These are phyloP conservation scores for Sabuloglossum arenarium DNA, from an alignment of 495 filamentous ascomycete genomes.

Conservation along the genomic window DNA sequence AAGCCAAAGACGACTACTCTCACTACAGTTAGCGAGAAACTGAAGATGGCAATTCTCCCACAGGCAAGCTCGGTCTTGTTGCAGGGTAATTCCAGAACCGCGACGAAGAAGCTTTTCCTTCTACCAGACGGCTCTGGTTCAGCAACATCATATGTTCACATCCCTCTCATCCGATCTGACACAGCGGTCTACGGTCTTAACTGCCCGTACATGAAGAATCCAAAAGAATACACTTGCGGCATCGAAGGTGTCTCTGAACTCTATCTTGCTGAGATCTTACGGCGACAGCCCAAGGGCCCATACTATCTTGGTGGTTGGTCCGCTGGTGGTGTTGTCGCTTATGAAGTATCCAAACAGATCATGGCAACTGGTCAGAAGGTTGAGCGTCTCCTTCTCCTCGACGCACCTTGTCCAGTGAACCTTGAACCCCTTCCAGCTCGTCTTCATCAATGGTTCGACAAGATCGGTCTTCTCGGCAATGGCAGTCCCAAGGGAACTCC, in stretches of 20 bases:
- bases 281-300: slow-evolving; percentile 40
- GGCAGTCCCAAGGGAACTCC: slow-evolving; percentile 15
- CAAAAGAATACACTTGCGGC: slow-evolving; percentile 30
- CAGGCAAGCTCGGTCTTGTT: slow-evolving; percentile 31
- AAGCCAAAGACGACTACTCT: not conserved
- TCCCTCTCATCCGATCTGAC: slow-evolving; percentile 23
- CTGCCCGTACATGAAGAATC: slow-evolving; percentile 38
- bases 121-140: slow-evolving; percentile 62
- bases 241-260: slow-evolving; percentile 31
- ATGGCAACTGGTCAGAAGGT: slow-evolving; percentile 14
- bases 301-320: slow-evolving; percentile 44
- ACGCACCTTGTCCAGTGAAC: slow-evolving; percentile 15
- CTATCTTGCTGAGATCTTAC: slow-evolving; percentile 41
- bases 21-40: not conserved
- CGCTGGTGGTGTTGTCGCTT: slow-evolving; percentile 26
- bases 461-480: slow-evolving; percentile 22
- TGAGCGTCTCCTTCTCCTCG: slow-evolving; percentile 18
- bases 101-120: slow-evolving; percentile 45
- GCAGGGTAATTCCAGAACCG: slow-evolving; percentile 28
- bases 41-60: slow-evolving; percentile 12
- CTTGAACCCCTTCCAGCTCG: slow-evolving; percentile 14
- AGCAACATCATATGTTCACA: slow-evolving; percentile 37
- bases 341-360: slow-evolving; percentile 17
- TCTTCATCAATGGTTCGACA: slow-evolving; percentile 19
- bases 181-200: slow-evolving; percentile 37